Base-by-base conservation (phyloP, 164 flowering plant genomes). In the Malania oleifera region DNA sequence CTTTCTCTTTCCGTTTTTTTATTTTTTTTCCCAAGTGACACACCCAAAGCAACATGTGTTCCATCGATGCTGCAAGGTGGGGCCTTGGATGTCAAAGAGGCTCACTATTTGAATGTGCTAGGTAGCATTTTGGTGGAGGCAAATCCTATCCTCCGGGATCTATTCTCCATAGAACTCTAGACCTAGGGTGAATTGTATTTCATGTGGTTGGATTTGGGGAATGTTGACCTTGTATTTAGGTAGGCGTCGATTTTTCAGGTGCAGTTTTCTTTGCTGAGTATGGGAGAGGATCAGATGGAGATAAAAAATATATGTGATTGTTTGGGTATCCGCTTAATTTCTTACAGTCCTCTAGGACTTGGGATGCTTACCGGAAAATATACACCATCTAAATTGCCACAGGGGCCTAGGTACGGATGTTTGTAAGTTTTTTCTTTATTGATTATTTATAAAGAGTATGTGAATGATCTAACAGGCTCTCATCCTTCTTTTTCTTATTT, bases 301-400 rank as follows among this genome's bases (percentile, higher is more conserved):
- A 73, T 87, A 66, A 86, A 79, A 70, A 73, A 62, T 19, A 78
- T 87, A 23, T 89, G 96, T 65, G 87, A 87, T 59, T 73, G 92
- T 58, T 75, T 91, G 15, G 93, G 91, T 14, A 81, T 91, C 54
- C 82, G 85, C 34, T 59, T 91, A 60, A 91, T 91, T 57, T 68
- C 96, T 28, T 91, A 91, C 45, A 91, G 98, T 70, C 98, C 98
- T 62, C 77, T 92, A 29, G 98, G 96, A n/a, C 86, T 92, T 57
- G 98, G 98, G 47, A 89, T 92, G 95, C 95, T 91, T 62, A 86
- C 93, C 3, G 98, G 96, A 54, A 92, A 92, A 69, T 92, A 92
- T 59, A 68, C 84, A 39, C 69, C 80, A 29, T 75, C 86, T 25
- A 85, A 67, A 18, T 89, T 92, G 69, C 98, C 98, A 55, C 59